phyloP scores from a whole-genome alignment of 441 rosid species.

The Melianthus villosus region DNA sequence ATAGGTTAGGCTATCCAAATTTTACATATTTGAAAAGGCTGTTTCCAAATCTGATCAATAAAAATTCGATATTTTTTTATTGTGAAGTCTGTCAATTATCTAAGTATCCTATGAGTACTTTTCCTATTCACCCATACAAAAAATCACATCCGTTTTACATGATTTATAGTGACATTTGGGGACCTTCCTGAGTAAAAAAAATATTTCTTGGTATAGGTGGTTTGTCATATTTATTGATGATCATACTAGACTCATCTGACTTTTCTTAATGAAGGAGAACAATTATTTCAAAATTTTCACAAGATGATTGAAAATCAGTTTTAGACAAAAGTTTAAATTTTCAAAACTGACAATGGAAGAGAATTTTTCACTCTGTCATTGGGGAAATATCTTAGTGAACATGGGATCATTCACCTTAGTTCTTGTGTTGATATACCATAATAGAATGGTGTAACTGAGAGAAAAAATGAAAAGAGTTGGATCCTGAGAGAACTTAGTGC shows the following conservation, averaged over 20 bases:
- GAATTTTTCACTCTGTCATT: too few species aligned
- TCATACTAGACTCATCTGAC: neutral
- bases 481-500: too few species aligned
- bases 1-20: too few species aligned
- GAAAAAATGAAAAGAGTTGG: too few species aligned
- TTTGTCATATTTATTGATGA: neutral
- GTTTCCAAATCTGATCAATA: too few species aligned
- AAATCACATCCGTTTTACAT: neutral
- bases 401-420: neutral
- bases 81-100: too few species aligned
- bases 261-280: too few species aligned
- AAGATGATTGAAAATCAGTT: neutral
- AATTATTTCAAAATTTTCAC: neutral
- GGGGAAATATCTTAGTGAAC: too few species aligned
- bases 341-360: neutral
- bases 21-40: too few species aligned
- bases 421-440: neutral
- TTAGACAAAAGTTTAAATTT: neutral
- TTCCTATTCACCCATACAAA: neutral
- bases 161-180: constrained; percentile 2
- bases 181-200: neutral
- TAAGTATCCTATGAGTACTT: neutral
- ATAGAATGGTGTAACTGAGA: neutral
- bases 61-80: too few species aligned
- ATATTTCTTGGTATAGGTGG: neutral